Evolutionary conservation across 257 asterid genomes (phyloP).

Genomic region (Leptodermis oblonga): DNA sequence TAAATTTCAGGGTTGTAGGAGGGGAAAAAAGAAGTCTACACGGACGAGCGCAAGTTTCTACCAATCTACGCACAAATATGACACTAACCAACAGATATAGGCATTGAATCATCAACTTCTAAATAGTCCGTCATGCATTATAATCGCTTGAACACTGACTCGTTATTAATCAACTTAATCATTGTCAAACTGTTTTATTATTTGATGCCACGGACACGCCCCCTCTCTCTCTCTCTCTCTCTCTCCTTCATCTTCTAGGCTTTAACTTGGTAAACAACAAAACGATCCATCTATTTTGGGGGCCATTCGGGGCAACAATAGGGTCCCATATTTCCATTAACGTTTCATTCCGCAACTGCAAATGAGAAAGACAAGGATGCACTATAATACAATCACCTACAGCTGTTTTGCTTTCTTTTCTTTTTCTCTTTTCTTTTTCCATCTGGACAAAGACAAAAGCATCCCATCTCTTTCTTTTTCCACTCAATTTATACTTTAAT

Average conservation of each 20-base stretch:
- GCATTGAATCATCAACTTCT: too few relatives aligned
- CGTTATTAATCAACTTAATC: slow-evolving; percentile 6
- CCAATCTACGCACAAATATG: too few relatives aligned
- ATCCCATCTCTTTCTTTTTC: neutral
- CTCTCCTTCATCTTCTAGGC: neutral
- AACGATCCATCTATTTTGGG: slow-evolving; percentile 1
- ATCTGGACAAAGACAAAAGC: neutral
- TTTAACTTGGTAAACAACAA: neutral
- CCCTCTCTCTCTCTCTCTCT: neutral
- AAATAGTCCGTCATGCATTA: too few relatives aligned
- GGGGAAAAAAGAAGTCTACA: too few relatives aligned
- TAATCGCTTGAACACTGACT: too few relatives aligned
- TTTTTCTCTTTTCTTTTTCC: neutral
- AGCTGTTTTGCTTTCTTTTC: slow-evolving; percentile 13
- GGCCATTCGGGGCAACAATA: neutral
- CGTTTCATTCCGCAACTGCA: neutral
- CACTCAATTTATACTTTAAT: neutral
- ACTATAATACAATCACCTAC: slow-evolving; percentile 5
- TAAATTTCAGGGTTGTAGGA: too few relatives aligned
- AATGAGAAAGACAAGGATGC: neutral
- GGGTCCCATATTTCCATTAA: slow-evolving; percentile 8
- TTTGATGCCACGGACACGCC: neutral
- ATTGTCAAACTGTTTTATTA: neutral
- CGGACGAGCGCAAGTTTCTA: too few relatives aligned
- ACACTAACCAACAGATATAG: too few relatives aligned